phyloP scores from a whole-genome alignment of 495 filamentous ascomycete species.

The Sphaerosporella brunnea region DNA sequence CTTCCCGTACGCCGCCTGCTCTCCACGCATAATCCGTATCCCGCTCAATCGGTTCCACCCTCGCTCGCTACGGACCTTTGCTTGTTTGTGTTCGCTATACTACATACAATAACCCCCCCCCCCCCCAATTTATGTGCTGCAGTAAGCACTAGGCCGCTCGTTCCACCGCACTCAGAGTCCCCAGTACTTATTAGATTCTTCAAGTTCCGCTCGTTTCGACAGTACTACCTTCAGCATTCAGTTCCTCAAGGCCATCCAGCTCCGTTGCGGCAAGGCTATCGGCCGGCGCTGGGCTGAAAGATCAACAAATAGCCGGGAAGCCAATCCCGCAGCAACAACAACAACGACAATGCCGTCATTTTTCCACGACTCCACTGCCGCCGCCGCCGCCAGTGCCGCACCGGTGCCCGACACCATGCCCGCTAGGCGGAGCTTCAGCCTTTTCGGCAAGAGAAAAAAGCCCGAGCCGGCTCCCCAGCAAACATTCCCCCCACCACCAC shows the following conservation, averaged over 20 bases:
- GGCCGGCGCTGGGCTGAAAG: neutral
- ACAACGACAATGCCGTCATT: neutral
- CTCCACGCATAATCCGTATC: neutral
- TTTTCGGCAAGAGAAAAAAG: neutral
- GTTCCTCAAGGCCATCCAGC: neutral
- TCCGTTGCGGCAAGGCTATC: constrained; percentile 3
- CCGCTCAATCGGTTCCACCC: neutral
- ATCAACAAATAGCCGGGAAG: neutral
- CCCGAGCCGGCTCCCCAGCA: neutral
- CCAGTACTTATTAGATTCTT: neutral
- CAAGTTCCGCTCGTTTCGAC: neutral
- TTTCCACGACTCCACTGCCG: neutral
- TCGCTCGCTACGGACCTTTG: neutral
- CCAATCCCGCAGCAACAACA: neutral
- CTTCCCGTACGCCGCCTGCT: too few relatives aligned
- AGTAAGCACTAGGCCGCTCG: neutral
- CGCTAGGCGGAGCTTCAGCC: neutral
- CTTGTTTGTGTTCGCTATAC: neutral
- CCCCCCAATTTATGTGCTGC: neutral
- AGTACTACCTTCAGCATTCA: constrained; percentile 1
- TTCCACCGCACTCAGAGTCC: neutral
- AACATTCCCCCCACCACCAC: neutral
- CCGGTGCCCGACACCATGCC: neutral
- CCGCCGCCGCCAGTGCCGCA: neutral
- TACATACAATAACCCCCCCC: neutral